phyloP scores from a whole-genome alignment of 2,329 filamentous ascomycete genomes.

The Leptographium radiaticola region DNA sequence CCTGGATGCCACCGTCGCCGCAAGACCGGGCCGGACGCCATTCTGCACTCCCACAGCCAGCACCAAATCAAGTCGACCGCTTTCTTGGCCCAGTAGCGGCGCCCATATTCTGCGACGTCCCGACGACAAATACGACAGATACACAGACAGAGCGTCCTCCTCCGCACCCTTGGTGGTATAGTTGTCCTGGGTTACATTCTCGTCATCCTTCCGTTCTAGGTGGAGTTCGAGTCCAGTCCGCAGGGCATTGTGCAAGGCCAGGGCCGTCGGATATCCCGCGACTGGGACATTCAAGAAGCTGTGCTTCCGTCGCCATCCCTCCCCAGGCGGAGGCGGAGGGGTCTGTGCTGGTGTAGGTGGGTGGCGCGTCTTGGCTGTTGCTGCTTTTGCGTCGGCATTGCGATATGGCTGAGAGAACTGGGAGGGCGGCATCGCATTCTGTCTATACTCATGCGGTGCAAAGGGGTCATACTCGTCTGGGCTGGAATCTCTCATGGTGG shows the following conservation, averaged over 20 bases:
- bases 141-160: constrained; percentile 22
- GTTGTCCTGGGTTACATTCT: neutral
- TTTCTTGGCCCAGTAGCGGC: constrained; percentile 31
- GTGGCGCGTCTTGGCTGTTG: neutral
- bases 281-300: constrained; percentile 32
- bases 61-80: constrained; percentile 38
- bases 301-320: constrained; percentile 4
- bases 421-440: neutral
- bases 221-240: constrained; percentile 37
- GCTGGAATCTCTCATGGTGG: neutral
- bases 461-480: constrained; percentile 36
- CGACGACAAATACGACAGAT: constrained; percentile 31
- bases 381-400: neutral
- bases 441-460: constrained; percentile 8
- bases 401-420: neutral
- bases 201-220: constrained; percentile 25
- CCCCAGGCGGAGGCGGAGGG: constrained; percentile 22
- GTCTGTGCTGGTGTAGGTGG: constrained; percentile 13
- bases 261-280: constrained; percentile 29
- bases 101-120: constrained; percentile 36
- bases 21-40: constrained; percentile 37
- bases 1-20: constrained; percentile 32
- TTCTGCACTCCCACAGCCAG: constrained; percentile 45
- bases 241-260: constrained; percentile 43
- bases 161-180: constrained; percentile 22